Conservation (phyloP, 139 green algal genomes). For the Spirogloea muscicola region DNA sequence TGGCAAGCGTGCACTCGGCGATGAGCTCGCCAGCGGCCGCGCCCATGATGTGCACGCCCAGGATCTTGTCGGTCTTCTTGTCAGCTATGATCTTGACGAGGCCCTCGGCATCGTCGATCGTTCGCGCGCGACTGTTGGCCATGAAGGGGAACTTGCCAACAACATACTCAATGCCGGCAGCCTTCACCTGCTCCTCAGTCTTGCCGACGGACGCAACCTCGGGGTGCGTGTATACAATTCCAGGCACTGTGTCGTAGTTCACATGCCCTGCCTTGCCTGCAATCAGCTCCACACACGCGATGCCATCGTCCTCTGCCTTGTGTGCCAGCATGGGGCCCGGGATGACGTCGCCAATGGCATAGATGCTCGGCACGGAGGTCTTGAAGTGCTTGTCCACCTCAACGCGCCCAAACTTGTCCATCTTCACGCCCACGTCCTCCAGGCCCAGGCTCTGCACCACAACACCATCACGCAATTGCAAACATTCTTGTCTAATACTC, state of each 20-base stretch:
- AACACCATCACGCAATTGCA: too few species aligned
- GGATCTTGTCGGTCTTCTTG: constrained; percentile 86
- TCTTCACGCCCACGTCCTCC: constrained; percentile 75
- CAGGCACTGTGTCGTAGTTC: constrained; percentile 94
- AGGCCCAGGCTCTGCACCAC: constrained; percentile 71
- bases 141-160: constrained; percentile 94
- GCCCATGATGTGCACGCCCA: constrained; percentile 94
- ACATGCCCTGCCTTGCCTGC: constrained; percentile 88
- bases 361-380: constrained; percentile 57
- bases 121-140: constrained; percentile 91
- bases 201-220: constrained; percentile 80
- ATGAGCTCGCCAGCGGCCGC: constrained; percentile 87
- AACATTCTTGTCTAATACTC: too few species aligned
- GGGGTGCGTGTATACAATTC: constrained; percentile 93
- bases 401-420: constrained; percentile 72
- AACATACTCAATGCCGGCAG: constrained; percentile 68
- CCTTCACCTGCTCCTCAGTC: constrained; percentile 81
- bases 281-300: constrained; percentile 88
- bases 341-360: constrained; percentile 85
- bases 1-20: constrained; percentile 70
- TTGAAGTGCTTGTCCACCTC: constrained; percentile 47
- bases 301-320: constrained; percentile 97
- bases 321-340: constrained; percentile 94
- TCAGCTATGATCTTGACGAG: constrained; percentile 91
- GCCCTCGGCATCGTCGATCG: constrained; percentile 72